Base-by-base conservation (phyloP, 2,329 filamentous ascomycete genomes). In the Cladosporium sp. region DNA sequence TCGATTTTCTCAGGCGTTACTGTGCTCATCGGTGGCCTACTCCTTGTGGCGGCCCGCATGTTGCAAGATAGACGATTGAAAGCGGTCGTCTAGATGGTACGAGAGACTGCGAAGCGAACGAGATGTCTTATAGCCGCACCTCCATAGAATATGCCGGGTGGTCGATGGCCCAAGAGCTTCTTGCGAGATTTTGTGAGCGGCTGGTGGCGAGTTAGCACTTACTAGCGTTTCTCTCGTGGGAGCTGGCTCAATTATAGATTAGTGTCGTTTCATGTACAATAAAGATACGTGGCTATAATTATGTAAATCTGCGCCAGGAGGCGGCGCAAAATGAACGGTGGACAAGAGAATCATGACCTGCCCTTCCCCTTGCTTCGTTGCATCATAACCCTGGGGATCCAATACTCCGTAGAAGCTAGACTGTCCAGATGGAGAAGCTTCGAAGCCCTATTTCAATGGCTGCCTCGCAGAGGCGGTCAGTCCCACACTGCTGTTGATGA, bases 1-100 rank as follows among this genome's bases (percentile, higher is more conserved):
- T 65, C 69, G 8, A 43, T 54, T 1, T 72, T 67, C 36, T 64
- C 69, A 4, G 70, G 68, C 10, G 67, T 65, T 6, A 65, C 64
- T 34, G 49, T 73, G 28, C 30, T 73, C 13, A 65, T 66, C 8
- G 70, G 70, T 16, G 67, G 58, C n/a, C 16, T 18, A 4, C 49
- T 67, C 0, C 64, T 70, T 2, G 32, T 30, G 16, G 49, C 26
- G n/a, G 61, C 68, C 14, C 56, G 68, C 21, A 21, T 68, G 1
- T 11, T 23, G 11, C 62, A 65, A 25, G 43, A 51, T 18, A 28
- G 53, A n/a, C n/a, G 36, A 11, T 4, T 65, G 16, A 39, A 14
- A n/a, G 67, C 67, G n/a, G 51, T 65, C 34, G 39, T 68, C 26
- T 68, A 25, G 32, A 46, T 18, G 3, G 18, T 5, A 16, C 10